A percentile compares a stretch with the other conserved stretches of the same genome.
Conservation (phyloP, 108 stramenopile species). For the Cyclostephanos tholiformis region DNA sequence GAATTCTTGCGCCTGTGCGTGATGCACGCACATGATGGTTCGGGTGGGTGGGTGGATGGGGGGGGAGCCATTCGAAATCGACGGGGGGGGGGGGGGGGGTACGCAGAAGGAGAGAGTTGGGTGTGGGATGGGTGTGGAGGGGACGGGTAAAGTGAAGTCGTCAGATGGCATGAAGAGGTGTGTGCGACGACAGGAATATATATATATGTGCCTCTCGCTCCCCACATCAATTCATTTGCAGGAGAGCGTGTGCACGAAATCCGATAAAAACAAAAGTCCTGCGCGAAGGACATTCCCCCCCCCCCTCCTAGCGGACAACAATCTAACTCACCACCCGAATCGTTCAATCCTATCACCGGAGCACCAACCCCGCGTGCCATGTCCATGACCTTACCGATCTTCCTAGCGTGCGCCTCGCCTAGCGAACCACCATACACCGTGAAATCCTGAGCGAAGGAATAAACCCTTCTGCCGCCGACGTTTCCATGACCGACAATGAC, state of each 20-base stretch:
- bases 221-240: too few relatives aligned
- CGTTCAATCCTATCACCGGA: constrained; percentile 98
- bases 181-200: not conserved
- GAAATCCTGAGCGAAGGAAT: constrained; percentile 95
- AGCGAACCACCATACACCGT: constrained; percentile 98
- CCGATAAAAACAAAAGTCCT: too few relatives aligned
- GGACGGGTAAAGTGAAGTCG: too few relatives aligned
- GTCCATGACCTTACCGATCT: constrained; percentile 99
- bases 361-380: constrained; percentile 93
- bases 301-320: not conserved
- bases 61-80: too few relatives aligned
- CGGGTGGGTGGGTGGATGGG: too few relatives aligned
- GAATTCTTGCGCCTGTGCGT: constrained; percentile 87
- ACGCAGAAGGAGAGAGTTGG: not conserved
- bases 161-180: not conserved
- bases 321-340: constrained; percentile 85
- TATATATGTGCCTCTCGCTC: too few relatives aligned
- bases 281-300: too few relatives aligned
- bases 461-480: constrained; percentile 73
- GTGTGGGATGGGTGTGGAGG: too few relatives aligned
- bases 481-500: constrained; percentile 78
- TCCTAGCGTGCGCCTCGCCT: constrained; percentile 96
- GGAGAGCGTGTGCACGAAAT: too few relatives aligned
- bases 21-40: not conserved
- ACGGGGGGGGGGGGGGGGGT: too few relatives aligned